A percentile compares a stretch with the other conserved stretches of the same genome.
These are phyloP conservation scores for Umbelopsis sp. DNA, from an alignment of 192 early-diverging fungal genomes.

Conservation along the genomic window DNA sequence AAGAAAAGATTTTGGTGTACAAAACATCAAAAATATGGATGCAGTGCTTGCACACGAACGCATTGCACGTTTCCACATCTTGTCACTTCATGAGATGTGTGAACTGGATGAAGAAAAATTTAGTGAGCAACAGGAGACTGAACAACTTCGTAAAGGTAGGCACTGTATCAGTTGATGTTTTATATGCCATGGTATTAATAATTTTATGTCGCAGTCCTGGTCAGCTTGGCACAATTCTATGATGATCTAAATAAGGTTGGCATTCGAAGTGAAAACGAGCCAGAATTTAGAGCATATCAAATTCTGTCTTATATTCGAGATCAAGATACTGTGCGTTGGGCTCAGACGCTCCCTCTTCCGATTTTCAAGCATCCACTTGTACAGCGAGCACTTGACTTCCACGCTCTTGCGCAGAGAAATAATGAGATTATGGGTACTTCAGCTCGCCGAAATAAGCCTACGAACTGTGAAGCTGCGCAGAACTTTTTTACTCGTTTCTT, in stretches of 20 bases:
- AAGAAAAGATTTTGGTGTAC: slow-evolving; percentile 84
- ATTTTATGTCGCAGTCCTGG: slow-evolving; percentile 54
- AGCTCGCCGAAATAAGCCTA: slow-evolving; percentile 43
- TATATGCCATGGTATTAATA: no score
- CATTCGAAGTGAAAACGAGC: slow-evolving; percentile 70
- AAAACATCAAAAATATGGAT: slow-evolving; percentile 72
- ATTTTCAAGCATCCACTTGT: slow-evolving; percentile 66
- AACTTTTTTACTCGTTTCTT: slow-evolving; percentile 78
- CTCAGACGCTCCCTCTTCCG: slow-evolving; percentile 56
- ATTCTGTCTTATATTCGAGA: slow-evolving; percentile 75
- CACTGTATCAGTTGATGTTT: not conserved
- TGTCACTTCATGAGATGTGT: slow-evolving; percentile 74
- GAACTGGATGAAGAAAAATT: slow-evolving; percentile 60
- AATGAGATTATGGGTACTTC: slow-evolving; percentile 44
- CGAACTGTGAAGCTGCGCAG: slow-evolving; percentile 58
- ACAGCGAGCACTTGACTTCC: slow-evolving; percentile 70
- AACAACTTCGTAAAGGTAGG: slow-evolving; percentile 88
- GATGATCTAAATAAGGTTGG: slow-evolving; percentile 66
- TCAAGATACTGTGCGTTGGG: slow-evolving; percentile 68
- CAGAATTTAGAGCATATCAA: slow-evolving; percentile 91
- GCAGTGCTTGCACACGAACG: slow-evolving; percentile 76
- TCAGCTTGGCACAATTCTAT: slow-evolving; percentile 87
- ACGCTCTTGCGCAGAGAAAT: slow-evolving; percentile 58
- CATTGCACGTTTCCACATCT: slow-evolving; percentile 87
- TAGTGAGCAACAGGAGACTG: slow-evolving; percentile 81